Conservation (phyloP, 371 early-diverging fungal species). For the Mucor irregularis region DNA sequence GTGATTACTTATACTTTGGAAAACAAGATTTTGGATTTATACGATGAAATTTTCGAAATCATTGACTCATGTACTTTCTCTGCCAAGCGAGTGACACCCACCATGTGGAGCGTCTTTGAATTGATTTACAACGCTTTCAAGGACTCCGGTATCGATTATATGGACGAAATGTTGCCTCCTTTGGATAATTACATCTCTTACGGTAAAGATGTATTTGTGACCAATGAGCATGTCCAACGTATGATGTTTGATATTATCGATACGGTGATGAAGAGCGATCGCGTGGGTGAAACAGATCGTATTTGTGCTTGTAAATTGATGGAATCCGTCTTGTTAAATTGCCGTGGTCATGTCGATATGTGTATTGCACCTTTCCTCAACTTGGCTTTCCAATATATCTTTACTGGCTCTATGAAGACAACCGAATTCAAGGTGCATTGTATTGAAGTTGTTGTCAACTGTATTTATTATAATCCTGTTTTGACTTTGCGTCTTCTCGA, state of each 20-base stretch:
- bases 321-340: slow-evolving; percentile 78
- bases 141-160: slow-evolving; percentile 76
- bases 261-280: slow-evolving; percentile 71
- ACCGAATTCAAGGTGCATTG: slow-evolving; percentile 57
- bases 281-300: slow-evolving; percentile 70
- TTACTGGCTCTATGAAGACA: slow-evolving; percentile 59
- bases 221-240: slow-evolving; percentile 61
- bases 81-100: slow-evolving; percentile 76
- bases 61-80: slow-evolving; percentile 85
- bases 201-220: slow-evolving; percentile 71
- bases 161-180: slow-evolving; percentile 83
- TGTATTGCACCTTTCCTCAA: slow-evolving; percentile 62
- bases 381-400: slow-evolving; percentile 67
- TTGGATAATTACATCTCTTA: slow-evolving; percentile 88
- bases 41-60: slow-evolving; percentile 86
- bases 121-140: slow-evolving; percentile 74
- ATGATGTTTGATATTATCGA: slow-evolving; percentile 72
- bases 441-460: slow-evolving; percentile 75
- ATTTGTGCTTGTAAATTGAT: slow-evolving; percentile 76
- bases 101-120: slow-evolving; percentile 85
- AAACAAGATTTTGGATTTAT: slow-evolving; percentile 72
- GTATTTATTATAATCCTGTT: slow-evolving; percentile 81
- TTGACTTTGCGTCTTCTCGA: slow-evolving; percentile 78
- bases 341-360: slow-evolving; percentile 74
- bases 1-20: slow-evolving; percentile 74